Evolutionary conservation across 2,329 filamentous ascomycete genomes (phyloP), one percentile per base, ranked within the genome.

Genomic region (Didymellaceae sp.): DNA sequence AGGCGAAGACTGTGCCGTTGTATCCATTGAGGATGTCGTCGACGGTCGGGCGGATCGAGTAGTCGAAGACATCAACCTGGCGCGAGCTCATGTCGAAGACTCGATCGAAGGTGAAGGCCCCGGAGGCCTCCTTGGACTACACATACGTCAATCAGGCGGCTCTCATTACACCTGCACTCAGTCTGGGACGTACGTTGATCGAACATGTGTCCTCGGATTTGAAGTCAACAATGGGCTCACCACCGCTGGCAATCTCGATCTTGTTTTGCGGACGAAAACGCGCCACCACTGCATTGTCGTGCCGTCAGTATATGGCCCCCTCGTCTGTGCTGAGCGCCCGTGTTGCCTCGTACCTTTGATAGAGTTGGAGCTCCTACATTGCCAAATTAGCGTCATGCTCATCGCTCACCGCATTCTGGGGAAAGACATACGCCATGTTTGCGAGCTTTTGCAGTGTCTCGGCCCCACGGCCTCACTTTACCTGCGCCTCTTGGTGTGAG

Each of bases 21-120:
- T 99, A 99, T 60, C 94, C 94, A 77, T 97, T 96, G 61, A 99
- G 83, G 63, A 99, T 97, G 74, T 97, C 94, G 78, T 97, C 93
- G 63, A 99, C 94, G 16, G 94, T 97, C 20, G 90, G 85, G 59
- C 89, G 87, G 75, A 99, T 97, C 32, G 94, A 97, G 79, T 94
- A 99, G 76, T 97, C 90, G 79, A 99, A 99, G 68, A 99, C 91
- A 76, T 97, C 92, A 69, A 85, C 81, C 77, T 99, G 94, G 68
- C 86, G 86, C 68, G 90, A 94, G 75, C 83, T 81, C 90, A 96
- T 97, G 73, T 90, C 91, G 79, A 99, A 99, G 61, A 99, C 91
- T 57, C 93, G 89, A 75, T 99, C 94, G 76, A 97, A 99, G 57
- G 94, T 99, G 75, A 97, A 75, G 73, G 86, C 82, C 52, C 91